phyloP scores from a whole-genome alignment of 2,329 filamentous ascomycete genomes.

The Xylaria sp. region DNA sequence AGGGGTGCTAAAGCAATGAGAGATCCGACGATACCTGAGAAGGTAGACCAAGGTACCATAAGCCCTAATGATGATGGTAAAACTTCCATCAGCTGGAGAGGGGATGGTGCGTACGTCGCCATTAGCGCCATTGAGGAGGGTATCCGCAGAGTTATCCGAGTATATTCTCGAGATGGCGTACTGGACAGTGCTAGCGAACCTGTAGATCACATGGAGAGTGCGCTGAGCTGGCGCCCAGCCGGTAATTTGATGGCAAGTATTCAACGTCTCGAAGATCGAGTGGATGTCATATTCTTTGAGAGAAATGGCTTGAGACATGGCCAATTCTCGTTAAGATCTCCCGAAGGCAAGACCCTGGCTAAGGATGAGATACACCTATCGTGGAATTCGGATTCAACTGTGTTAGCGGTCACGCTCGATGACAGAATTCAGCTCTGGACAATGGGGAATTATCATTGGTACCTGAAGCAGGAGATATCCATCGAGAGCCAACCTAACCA shows the following conservation, averaged over 20 bases:
- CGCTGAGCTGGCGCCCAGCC: conserved; percentile 89
- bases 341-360: conserved; percentile 66
- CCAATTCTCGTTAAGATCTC: conserved; percentile 82
- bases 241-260: conserved; percentile 93
- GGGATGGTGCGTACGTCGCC: conserved; percentile 91
- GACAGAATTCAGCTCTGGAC: conserved; percentile 93
- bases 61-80: conserved; percentile 78
- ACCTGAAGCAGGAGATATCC: conserved; percentile 89
- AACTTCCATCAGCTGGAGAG: conserved; percentile 88
- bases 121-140: conserved; percentile 80
- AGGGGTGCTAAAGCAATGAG: conserved; percentile 85
- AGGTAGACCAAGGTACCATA: conserved; percentile 83
- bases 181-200: conserved; percentile 96
- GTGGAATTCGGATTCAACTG: conserved; percentile 94
- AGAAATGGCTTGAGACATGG: conserved; percentile 97
- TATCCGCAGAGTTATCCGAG: conserved; percentile 81
- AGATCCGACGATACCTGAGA: conserved; percentile 95
- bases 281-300: conserved; percentile 95
- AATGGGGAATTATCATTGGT: conserved; percentile 98
- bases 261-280: conserved; percentile 74
- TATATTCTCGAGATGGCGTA: conserved; percentile 89
- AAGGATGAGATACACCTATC: conserved; percentile 72
- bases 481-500: conserved; percentile 51
- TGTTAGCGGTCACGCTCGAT: conserved; percentile 81
- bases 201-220: conserved; percentile 87